Evolutionary conservation across 192 early-diverging fungal genomes (phyloP).

Genomic region (Coemansia sp.): DNA sequence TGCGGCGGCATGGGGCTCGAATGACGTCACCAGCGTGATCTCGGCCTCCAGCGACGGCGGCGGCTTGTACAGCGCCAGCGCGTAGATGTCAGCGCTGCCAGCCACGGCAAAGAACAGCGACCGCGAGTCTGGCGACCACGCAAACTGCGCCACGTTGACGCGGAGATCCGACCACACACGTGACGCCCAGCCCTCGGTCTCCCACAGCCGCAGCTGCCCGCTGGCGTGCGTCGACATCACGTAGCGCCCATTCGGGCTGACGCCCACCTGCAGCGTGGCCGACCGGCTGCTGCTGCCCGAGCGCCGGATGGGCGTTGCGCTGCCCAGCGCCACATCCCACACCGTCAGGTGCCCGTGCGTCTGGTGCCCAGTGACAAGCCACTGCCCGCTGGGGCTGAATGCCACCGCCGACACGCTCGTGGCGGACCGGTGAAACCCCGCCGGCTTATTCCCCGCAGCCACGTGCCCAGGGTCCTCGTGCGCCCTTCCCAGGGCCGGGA

Average conservation of each 20-base stretch:
- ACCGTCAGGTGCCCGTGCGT: constrained; percentile 41
- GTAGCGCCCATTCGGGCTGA: constrained; percentile 44
- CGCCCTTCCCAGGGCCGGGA: constrained; percentile 14
- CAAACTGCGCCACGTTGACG: constrained; percentile 21
- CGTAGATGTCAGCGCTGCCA: constrained; percentile 31
- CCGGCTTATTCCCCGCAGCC: background rate
- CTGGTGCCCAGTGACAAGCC: constrained; percentile 45
- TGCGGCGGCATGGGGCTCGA: constrained; percentile 32
- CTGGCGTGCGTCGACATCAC: constrained; percentile 44
- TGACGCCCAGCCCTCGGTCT: constrained; percentile 44
- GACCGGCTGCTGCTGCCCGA: constrained; percentile 32
- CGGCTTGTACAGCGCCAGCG: constrained; percentile 35
- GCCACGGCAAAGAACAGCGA: constrained; percentile 42
- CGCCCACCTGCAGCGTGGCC: constrained; percentile 23
- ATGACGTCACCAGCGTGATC: constrained; percentile 26
- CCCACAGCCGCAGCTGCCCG: constrained; percentile 53
- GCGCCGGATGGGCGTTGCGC: constrained; percentile 44
- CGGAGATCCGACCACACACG: constrained; percentile 49
- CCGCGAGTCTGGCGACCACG: constrained; percentile 52
- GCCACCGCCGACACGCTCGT: constrained; percentile 43
- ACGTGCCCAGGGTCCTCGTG: constrained; percentile 11
- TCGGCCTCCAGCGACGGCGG: constrained; percentile 47
- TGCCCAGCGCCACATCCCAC: constrained; percentile 52
- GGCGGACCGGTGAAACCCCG: constrained; percentile 14
- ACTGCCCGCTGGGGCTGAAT: constrained; percentile 49